phyloP scores from a whole-genome alignment of 139 green algal genomes.

The Chlorella sp. region DNA sequence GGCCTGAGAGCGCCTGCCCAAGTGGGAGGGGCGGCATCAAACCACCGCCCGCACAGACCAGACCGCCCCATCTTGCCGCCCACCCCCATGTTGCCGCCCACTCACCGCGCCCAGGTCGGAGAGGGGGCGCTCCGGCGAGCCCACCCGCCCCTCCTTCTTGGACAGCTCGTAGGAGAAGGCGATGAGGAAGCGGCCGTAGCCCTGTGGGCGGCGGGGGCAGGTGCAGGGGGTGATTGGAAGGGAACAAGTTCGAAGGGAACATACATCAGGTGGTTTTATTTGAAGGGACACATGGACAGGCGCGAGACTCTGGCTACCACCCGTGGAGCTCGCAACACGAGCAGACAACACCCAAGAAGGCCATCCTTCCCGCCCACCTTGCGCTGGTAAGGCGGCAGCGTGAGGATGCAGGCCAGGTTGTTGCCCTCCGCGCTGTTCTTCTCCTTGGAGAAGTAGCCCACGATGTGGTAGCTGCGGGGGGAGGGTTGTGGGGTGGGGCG shows the following conservation, averaged over 20 bases:
- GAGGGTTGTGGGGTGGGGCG: background rate
- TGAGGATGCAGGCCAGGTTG: conserved; percentile 99
- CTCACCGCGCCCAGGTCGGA: conserved; percentile 91
- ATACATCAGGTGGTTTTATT: background rate
- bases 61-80: too few relatives aligned
- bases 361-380: conserved; percentile 53
- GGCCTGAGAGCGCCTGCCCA: background rate
- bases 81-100: background rate
- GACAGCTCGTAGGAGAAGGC: conserved; percentile 97
- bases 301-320: too few relatives aligned
- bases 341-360: background rate
- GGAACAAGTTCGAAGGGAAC: background rate
- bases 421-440: conserved; percentile 90
- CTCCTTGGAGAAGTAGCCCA: conserved; percentile 95
- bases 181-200: conserved; percentile 99
- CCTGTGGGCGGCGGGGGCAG: conserved; percentile 26
- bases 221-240: background rate
- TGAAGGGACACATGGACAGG: too few relatives aligned
- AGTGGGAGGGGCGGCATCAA: background rate
- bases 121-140: conserved; percentile 95
- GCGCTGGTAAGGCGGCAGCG: conserved; percentile 96
- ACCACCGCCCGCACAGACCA: background rate
- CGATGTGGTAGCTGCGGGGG: conserved; percentile 82
- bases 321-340: too few relatives aligned
- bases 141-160: conserved; percentile 94